Percentiles rank a stretch among this genome's conserved stretches.
Conservation (phyloP, 805 yeast genomes). For the Lipomyces spencermartinsiae region DNA sequence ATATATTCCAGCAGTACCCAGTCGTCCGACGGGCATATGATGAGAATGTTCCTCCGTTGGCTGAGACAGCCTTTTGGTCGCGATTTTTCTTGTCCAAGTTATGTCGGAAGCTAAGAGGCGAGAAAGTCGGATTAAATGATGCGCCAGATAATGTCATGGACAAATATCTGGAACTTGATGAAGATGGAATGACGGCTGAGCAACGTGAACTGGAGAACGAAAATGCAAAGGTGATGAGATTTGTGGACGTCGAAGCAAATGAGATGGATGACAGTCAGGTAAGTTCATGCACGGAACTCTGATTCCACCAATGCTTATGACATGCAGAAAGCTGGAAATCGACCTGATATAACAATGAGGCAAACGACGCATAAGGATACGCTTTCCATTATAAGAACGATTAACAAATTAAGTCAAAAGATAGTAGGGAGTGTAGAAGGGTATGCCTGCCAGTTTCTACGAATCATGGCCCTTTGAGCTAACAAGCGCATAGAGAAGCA, state of each 20-base stretch:
- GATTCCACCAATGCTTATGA: not conserved
- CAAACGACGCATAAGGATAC: slow-evolving; percentile 70
- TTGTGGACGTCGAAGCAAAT: slow-evolving; percentile 81
- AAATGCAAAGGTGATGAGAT: slow-evolving; percentile 62
- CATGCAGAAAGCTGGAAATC: slow-evolving; percentile 61
- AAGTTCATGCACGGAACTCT: not conserved
- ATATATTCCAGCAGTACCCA: slow-evolving; percentile 91
- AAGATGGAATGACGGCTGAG: slow-evolving; percentile 53
- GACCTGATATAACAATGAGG: slow-evolving; percentile 88
- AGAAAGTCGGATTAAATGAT: slow-evolving; percentile 72
- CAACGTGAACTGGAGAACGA: slow-evolving; percentile 31
- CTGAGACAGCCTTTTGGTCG: slow-evolving; percentile 96
- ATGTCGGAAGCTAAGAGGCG: slow-evolving; percentile 88
- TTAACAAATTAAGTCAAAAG: slow-evolving; percentile 85
- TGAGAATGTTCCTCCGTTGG: slow-evolving; percentile 87
- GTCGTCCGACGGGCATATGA: slow-evolving; percentile 85
- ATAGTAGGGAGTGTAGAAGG: slow-evolving; percentile 57
- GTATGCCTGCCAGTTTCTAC: slow-evolving; percentile 39
- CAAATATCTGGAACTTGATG: slow-evolving; percentile 75
- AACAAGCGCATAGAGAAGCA: slow-evolving; percentile 29
- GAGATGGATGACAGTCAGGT: slow-evolving; percentile 58
- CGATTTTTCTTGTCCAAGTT: slow-evolving; percentile 89
- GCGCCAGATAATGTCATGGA: slow-evolving; percentile 87
- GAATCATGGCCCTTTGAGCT: slow-evolving; percentile 41
- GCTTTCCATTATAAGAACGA: slow-evolving; percentile 77